These are phyloP conservation scores for Aspergillus tamarii DNA, from an alignment of 2,329 filamentous ascomycete species.

Conservation along the genomic window DNA sequence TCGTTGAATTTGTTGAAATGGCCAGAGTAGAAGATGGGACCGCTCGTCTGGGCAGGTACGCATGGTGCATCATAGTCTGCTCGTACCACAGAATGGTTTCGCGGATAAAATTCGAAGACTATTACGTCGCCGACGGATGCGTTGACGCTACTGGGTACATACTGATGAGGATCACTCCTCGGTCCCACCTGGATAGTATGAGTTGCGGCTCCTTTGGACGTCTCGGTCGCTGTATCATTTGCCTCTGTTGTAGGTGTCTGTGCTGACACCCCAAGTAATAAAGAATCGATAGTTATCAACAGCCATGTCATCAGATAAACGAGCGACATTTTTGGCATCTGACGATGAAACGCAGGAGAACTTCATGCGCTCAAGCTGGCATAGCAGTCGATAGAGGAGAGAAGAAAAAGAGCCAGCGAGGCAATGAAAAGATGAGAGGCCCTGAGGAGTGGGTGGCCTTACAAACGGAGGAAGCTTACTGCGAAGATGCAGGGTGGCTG, in stretches of 20 bases:
- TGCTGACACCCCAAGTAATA: not conserved
- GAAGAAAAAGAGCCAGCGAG: not conserved
- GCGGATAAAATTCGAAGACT: constrained; percentile 65
- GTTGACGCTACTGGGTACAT: constrained; percentile 31
- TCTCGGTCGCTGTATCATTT: constrained; percentile 5
- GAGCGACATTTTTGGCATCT: not conserved
- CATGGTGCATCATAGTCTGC: constrained; percentile 64
- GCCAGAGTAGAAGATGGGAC: constrained; percentile 34
- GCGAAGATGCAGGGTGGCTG: not conserved
- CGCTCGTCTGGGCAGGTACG: constrained; percentile 52
- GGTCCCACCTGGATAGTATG: constrained; percentile 41
- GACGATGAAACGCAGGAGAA: not conserved
- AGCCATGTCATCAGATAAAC: constrained; percentile 2
- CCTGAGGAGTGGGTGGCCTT: not conserved
- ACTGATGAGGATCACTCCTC: constrained; percentile 36
- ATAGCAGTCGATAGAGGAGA: not conserved
- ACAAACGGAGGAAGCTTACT: not conserved
- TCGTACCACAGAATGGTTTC: constrained; percentile 66
- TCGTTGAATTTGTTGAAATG: constrained; percentile 51
- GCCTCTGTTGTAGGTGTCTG: not conserved
- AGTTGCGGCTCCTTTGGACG: constrained; percentile 26
- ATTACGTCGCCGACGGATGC: constrained; percentile 38
- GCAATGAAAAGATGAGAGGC: not conserved
- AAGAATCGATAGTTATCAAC: not conserved
- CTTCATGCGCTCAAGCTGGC: not conserved